phyloP scores from a whole-genome alignment of 2,329 filamentous ascomycete genomes.

The Davidsoniella eucalypti region DNA sequence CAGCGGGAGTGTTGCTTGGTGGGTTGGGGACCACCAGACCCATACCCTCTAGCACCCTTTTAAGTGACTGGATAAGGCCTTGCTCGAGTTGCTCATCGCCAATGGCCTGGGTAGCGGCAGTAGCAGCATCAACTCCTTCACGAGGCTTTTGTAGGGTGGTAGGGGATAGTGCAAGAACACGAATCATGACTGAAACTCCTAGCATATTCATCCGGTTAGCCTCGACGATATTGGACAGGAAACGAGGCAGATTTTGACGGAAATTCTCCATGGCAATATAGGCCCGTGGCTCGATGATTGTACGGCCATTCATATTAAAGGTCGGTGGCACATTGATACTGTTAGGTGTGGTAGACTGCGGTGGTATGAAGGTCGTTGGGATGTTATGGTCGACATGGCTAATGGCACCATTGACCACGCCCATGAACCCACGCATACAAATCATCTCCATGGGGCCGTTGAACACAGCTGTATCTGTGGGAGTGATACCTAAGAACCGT shows the following conservation, averaged over 20 bases:
- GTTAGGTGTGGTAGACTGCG: conserved; percentile 15
- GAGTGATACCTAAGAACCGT: conserved; percentile 32
- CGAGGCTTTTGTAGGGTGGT: conserved; percentile 24
- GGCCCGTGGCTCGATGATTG: conserved; percentile 24
- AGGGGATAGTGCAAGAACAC: conserved; percentile 31
- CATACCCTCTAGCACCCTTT: conserved; percentile 24
- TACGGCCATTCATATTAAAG: conserved; percentile 16
- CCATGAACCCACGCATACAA: conserved; percentile 26
- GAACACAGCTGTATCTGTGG: conserved; percentile 22
- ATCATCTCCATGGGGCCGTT: conserved; percentile 31
- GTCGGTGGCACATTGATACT: conserved; percentile 10
- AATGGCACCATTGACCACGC: conserved; percentile 28
- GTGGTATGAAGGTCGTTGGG: conserved; percentile 17
- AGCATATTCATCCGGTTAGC: conserved; percentile 28
- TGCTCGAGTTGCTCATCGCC: conserved; percentile 26
- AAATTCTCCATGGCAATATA: conserved; percentile 27
- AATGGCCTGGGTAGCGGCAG: conserved; percentile 15
- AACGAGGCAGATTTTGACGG: conserved; percentile 28
- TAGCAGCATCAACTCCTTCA: conserved; percentile 18
- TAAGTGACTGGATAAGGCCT: conserved; percentile 25
- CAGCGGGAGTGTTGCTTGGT: conserved; percentile 4
- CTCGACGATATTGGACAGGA: conserved; percentile 25
- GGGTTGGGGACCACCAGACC: conserved; percentile 15
- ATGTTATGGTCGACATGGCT: conserved; percentile 21
- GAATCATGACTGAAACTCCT: conserved; percentile 33